Base-by-base conservation (phyloP, 2,329 filamentous ascomycete genomes). In the Helminthosporium solani region DNA sequence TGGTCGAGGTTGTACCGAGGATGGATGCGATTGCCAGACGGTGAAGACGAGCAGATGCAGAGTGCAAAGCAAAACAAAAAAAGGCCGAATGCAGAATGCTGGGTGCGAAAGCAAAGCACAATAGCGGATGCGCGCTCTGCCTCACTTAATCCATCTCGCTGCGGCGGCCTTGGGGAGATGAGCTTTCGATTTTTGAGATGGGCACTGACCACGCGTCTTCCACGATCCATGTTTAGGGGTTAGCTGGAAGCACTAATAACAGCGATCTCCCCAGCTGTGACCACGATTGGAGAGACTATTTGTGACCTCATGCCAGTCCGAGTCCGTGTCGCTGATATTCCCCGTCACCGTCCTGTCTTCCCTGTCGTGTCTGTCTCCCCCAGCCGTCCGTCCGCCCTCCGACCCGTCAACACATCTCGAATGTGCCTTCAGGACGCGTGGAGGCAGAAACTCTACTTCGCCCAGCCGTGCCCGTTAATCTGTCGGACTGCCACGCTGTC, bases 161-260 rank as follows among this genome's bases (percentile, higher is more conserved):
- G n/a, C 36, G 33, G 42, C 46, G 40, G 45, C 46, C 19, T 20
- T 39, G 41, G 50, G n/a, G 53, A 55, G 46, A 42, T 33, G 37
- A 55, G 53, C 37, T 54, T 55, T 45, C 53, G 39, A 28, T 49
- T 54, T 40, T 58, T 20, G 25, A 23, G n/a, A 38, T 25, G 18
- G 18, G 15, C 35, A 19, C 35, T 21, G 35, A 11, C 19, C 34
- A n/a, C 33, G 11, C n/a, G 6, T 31, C 28, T 31, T 31, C 28
- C 28, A 31, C 28, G 28, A 31, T 31, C 28, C 28, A 31, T 31
- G 28, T 31, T 31, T 31, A 31, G 28, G 28, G 28, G 28, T 14
- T 3, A 31, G 28, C 28, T 31, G 14, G 14, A 31, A 4, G 7
- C 9, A 31, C 28, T 14, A 31, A 31, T 12, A 12, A 5, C 28